Evolutionary conservation across 23 red algal genomes (phyloP).

Genomic region (Gracilaria domingensis): DNA sequence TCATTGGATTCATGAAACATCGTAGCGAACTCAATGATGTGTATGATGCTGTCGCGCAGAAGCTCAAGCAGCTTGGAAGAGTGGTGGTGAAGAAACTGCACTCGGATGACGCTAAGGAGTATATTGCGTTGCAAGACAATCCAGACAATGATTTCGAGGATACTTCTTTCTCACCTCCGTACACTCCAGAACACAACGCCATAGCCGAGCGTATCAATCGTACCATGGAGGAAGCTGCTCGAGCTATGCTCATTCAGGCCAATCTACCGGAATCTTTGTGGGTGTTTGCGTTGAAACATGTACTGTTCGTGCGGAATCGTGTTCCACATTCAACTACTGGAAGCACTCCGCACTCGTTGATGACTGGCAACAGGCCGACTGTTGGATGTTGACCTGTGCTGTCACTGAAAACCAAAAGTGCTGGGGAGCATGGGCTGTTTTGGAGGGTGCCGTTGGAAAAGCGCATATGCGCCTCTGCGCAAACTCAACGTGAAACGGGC

Average conservation of each 20-base stretch:
- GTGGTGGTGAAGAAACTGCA: not conserved
- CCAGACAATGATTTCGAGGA: not conserved
- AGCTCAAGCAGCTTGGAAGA: conserved; percentile 24
- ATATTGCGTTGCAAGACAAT: conserved; percentile 12
- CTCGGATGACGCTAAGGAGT: not conserved
- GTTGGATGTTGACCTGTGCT: not conserved
- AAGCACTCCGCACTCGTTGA: not conserved
- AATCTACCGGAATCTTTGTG: not conserved
- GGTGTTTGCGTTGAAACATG: not conserved
- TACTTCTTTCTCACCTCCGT: conserved; percentile 25
- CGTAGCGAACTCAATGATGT: not conserved
- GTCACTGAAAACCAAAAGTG: too few relatives aligned
- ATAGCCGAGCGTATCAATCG: conserved; percentile 33
- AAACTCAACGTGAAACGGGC: conserved; percentile 1
- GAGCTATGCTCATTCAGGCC: not conserved
- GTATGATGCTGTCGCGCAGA: not conserved
- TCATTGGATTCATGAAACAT: conserved; percentile 13
- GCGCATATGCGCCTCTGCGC: not conserved
- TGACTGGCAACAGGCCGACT: not conserved
- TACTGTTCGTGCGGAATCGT: not conserved
- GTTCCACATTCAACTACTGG: not conserved
- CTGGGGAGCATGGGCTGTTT: not conserved
- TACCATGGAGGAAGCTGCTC: conserved; percentile 24
- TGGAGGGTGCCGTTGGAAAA: not conserved
- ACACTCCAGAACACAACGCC: conserved; percentile 30